These are phyloP conservation scores for Stephanocyclus meneghinianus DNA, from an alignment of 352 stramenopile species.

Conservation along the genomic window DNA sequence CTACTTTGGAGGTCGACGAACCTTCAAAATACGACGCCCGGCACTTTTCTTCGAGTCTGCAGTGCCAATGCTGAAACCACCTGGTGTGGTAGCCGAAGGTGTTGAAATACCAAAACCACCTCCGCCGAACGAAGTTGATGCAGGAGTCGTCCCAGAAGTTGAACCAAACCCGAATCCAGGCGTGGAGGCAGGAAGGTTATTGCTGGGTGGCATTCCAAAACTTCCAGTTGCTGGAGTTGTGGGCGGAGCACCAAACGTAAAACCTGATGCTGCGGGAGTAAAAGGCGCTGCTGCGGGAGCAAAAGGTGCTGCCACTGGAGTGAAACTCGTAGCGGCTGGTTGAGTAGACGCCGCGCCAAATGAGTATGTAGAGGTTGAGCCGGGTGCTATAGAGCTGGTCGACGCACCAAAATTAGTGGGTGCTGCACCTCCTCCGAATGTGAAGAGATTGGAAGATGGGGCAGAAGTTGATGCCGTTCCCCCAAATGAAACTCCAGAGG, in stretches of 20 bases:
- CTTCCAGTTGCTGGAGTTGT: conserved; percentile 8
- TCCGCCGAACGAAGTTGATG: conserved; percentile 13
- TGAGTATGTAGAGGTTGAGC: background rate
- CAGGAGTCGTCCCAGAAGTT: conserved; percentile 3
- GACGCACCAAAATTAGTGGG: background rate
- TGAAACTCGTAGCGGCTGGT: background rate
- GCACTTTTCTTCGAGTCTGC: conserved; percentile 31
- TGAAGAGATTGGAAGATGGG: conserved; percentile 4
- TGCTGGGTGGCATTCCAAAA: conserved; percentile 9
- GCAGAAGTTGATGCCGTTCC: background rate
- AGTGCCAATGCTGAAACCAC: conserved; percentile 45
- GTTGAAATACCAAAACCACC: background rate
- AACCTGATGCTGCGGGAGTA: conserved; percentile 7
- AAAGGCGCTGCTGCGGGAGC: conserved; percentile 4
- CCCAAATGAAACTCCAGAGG: no score
- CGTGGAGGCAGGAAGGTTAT: background rate
- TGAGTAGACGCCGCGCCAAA: background rate
- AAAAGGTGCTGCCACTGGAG: background rate
- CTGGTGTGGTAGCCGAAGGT: conserved; percentile 5
- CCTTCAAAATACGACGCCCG: conserved; percentile 38
- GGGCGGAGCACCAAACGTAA: conserved; percentile 15
- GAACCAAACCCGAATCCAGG: conserved; percentile 19
- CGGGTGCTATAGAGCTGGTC: conserved; percentile 4
- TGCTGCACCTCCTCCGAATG: background rate
- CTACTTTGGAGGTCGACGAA: conserved; percentile 22